phyloP scores from a whole-genome alignment of 179 eudicot genomes.

The Camellia oleifera region DNA sequence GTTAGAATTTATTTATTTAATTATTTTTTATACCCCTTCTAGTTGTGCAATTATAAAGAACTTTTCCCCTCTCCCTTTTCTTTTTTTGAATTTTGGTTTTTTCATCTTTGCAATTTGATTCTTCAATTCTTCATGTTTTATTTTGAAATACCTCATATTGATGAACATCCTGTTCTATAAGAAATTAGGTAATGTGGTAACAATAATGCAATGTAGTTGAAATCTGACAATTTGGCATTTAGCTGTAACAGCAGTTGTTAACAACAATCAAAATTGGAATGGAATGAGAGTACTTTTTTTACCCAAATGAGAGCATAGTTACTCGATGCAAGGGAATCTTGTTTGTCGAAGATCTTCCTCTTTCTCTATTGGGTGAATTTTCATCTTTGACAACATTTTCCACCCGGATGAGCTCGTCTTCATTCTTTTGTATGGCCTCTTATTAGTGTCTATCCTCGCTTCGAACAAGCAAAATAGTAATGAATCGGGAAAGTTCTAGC shows the following conservation, averaged over 20 bases:
- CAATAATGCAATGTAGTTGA: not conserved
- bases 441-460: too few relatives aligned
- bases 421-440: too few relatives aligned
- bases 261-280: not conserved
- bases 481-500: too few relatives aligned
- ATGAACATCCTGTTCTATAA: not conserved
- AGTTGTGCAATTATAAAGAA: not conserved
- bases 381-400: too few relatives aligned
- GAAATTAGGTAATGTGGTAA: not conserved
- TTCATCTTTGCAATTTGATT: not conserved
- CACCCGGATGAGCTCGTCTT: too few relatives aligned
- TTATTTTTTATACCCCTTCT: too few relatives aligned
- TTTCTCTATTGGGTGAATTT: too few relatives aligned
- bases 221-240: constrained; percentile 3
- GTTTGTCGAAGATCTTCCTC: too few relatives aligned
- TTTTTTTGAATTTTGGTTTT: not conserved
- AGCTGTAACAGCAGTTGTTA: not conserved
- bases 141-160: not conserved
- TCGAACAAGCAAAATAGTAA: too few relatives aligned
- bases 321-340: too few relatives aligned
- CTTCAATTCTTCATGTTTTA: not conserved
- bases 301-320: too few relatives aligned
- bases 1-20: not conserved
- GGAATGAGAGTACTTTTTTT: too few relatives aligned
- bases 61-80: not conserved